Base-by-base conservation (phyloP, 176 grass and related monocot genomes). In the Areca catechu region DNA sequence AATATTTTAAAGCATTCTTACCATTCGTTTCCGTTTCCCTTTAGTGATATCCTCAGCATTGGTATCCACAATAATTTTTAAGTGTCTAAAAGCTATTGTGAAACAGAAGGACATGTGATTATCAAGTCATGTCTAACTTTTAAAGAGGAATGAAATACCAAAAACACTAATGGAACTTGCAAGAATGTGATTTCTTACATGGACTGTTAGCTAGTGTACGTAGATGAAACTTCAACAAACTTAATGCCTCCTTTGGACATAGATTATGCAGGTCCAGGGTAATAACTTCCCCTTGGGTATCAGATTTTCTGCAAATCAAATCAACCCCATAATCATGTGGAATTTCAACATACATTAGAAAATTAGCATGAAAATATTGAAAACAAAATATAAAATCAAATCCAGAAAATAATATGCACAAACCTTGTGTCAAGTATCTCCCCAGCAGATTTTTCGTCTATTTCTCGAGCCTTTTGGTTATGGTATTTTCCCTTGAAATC, bases 11-110 rank as follows among this genome's bases (percentile, higher is more conserved):
- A 43, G 34, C 12, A 43, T 43, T 43, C 34, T 43, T 72, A 96
- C 91, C 91, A 82, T 80, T 74, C 77, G 86, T 71, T 80, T 81
- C 79, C 47, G 84, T 71, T 96, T 88, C 37, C 71, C 87, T 68
- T 79, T 79, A 63, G 84, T 96, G 66, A 71, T 68, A 79, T 77
- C 89, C 53, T 71, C 79, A 12, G 76, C 73, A 25, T 87, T 71
- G 54, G 76, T 17, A 55, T 68, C 86, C 68, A 86, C 53, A 60
- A 82, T 70, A 73, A 90, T 74, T 61, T 73, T 84, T 43, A 96
- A 72, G 63, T 76, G 84, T 24, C 75, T 70, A 58, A 82, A 72
- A 77, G 74, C 91, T 96, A 67, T 14, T 1, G 10, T 43, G 34
- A 43, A 43, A 43, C 34, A 62, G 73, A 34, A 76, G 10, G 65